Evolutionary conservation across 75 land plant species (phyloP).

Genomic region (Selaginella tamariscina): DNA sequence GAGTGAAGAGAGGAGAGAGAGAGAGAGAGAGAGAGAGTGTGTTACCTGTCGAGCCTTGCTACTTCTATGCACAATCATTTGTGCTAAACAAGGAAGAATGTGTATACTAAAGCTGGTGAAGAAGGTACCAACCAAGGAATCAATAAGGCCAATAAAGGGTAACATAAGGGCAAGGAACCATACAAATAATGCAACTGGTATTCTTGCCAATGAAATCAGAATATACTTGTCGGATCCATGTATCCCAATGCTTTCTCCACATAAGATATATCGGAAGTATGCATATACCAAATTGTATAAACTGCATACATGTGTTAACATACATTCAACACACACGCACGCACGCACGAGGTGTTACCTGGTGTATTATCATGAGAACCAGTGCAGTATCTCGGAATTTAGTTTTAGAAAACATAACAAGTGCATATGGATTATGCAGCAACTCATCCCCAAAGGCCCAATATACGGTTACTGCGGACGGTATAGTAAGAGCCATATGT

Average conservation of each 20-base stretch:
- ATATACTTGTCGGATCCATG: neutral
- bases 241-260: neutral
- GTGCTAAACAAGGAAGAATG: constrained; percentile 31
- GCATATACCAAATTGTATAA: neutral
- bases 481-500: constrained; percentile 10
- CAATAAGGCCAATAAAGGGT: neutral
- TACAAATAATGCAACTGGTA: neutral
- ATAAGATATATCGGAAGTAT: neutral
- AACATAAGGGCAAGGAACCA: neutral
- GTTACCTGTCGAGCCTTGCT: constrained; percentile 20
- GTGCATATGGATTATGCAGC: neutral
- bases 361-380: neutral
- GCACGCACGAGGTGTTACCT: neutral
- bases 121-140: constrained; percentile 1
- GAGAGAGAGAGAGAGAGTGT: too few species aligned
- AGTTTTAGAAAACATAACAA: neutral
- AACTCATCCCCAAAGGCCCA: constrained; percentile 7
- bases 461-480: neutral
- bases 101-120: constrained; percentile 29
- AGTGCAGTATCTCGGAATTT: neutral
- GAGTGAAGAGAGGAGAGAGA: too few species aligned
- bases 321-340: neutral
- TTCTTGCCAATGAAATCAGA: neutral
- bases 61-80: constrained; percentile 16
- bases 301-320: too few species aligned